Conservation (phyloP, 192 early-diverging fungal species). For the Geranomyces variabilis region DNA sequence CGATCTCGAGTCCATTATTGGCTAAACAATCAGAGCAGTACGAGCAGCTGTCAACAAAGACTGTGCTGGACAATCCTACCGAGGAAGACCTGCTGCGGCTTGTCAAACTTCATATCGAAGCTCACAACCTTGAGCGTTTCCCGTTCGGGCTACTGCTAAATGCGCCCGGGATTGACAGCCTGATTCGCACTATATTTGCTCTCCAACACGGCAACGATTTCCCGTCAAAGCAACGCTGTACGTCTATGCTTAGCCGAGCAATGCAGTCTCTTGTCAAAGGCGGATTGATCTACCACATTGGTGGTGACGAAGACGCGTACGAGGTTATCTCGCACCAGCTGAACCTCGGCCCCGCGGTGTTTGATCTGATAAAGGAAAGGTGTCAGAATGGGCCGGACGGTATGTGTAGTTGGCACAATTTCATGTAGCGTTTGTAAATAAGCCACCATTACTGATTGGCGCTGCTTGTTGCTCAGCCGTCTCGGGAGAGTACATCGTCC, state of each 20-base stretch:
- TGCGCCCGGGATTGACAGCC: not conserved
- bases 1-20: too few relatives aligned
- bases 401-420: not conserved
- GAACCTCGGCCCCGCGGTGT: slow-evolving; percentile 25
- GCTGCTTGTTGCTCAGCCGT: not conserved
- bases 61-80: not conserved
- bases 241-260: slow-evolving; percentile 3
- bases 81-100: slow-evolving; percentile 15
- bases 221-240: slow-evolving; percentile 16
- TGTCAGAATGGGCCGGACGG: slow-evolving; percentile 4
- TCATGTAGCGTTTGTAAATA: not conserved
- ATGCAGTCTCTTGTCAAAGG: slow-evolving; percentile 17
- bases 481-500: not conserved
- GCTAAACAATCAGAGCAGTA: too few relatives aligned
- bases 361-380: slow-evolving; percentile 52
- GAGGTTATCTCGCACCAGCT: slow-evolving; percentile 22
- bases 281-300: slow-evolving; percentile 19
- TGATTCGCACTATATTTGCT: not conserved
- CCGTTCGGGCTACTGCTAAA: not conserved
- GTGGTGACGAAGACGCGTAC: slow-evolving; percentile 19
- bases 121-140: not conserved
- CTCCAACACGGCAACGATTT: not conserved
- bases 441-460: not conserved
- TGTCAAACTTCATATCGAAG: slow-evolving; percentile 3
- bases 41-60: too few relatives aligned